Conservation (phyloP, 2,329 filamentous ascomycete species). For the Claviceps sp. region DNA sequence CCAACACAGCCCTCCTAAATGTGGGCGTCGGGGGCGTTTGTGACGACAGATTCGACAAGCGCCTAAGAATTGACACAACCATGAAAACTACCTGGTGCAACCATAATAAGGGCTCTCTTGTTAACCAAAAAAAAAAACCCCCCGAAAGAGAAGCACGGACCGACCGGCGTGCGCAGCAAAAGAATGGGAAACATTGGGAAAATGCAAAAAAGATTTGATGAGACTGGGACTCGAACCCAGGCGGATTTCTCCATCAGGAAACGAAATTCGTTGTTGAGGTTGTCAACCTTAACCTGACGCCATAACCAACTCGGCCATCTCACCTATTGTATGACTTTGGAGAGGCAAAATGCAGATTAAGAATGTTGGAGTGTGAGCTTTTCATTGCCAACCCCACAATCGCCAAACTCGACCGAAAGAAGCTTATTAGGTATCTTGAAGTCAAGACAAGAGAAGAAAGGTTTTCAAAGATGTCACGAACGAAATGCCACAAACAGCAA, state of each 20-base stretch:
- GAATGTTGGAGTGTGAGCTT: accelerated
- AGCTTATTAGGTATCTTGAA: not conserved
- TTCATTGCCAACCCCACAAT: not conserved
- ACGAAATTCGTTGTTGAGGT: slow-evolving; percentile 11
- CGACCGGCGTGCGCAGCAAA: not conserved
- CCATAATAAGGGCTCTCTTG: too few species aligned
- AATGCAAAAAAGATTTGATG: not conserved
- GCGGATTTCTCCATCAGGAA: not conserved
- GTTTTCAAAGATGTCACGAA: too few species aligned
- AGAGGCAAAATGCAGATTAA: not conserved
- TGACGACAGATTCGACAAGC: too few species aligned
- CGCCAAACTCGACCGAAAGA: not conserved
- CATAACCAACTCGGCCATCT: slow-evolving; percentile 15
- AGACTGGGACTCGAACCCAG: not conserved
- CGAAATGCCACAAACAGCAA: too few species aligned
- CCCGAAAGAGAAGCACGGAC: too few species aligned
- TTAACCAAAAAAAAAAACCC: too few species aligned
- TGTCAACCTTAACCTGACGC: slow-evolving; percentile 20
- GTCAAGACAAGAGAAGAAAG: not conserved
- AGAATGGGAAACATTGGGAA: too few species aligned
- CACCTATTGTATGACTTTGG: not conserved
- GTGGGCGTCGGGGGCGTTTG: too few species aligned
- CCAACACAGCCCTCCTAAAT: too few species aligned
- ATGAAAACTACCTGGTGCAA: too few species aligned
- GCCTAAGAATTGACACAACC: too few species aligned